Conservation (phyloP, 306 rosid species). For the Dryas alaskensis region DNA sequence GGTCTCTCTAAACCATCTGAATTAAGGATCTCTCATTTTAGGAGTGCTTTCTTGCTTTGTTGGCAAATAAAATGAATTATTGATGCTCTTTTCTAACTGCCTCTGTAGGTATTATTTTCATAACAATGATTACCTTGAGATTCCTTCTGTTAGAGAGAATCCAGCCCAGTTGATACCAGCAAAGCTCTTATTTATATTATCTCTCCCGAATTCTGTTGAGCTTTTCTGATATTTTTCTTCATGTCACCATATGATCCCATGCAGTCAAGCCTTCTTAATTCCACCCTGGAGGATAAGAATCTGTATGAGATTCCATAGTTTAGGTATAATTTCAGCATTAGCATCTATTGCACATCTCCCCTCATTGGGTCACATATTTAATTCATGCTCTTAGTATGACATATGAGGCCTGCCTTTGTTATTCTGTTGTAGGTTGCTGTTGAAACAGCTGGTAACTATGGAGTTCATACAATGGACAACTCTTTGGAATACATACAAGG, state of each 20-base stretch:
- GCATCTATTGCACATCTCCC: constrained; percentile 2
- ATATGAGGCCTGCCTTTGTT: constrained; percentile 14
- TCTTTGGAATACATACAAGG: constrained; percentile 75
- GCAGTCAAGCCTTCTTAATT: constrained; percentile 93
- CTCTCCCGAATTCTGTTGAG: background rate
- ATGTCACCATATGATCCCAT: constrained; percentile 83
- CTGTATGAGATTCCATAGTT: constrained; percentile 73
- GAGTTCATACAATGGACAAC: constrained; percentile 88
- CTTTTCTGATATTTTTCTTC: constrained; percentile 19
- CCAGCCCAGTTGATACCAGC: constrained; percentile 66
- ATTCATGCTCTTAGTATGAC: constrained; percentile 19
- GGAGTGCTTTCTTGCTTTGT: background rate
- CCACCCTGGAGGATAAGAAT: constrained; percentile 85
- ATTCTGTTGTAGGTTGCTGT: constrained; percentile 47
- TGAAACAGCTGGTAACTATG: constrained; percentile 87
- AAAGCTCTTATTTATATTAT: constrained; percentile 17
- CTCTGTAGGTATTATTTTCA: constrained; percentile 66
- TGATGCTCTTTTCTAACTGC: constrained; percentile 13
- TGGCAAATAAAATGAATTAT: background rate
- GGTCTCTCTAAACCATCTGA: background rate
- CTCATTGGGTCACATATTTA: background rate
- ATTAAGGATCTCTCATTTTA: background rate
- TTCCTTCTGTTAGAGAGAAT: constrained; percentile 75
- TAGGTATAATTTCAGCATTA: constrained; percentile 38
- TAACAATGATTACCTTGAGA: constrained; percentile 81